Evolutionary conservation across 2,329 filamentous ascomycete species (phyloP), one percentile per base, ranked within the genome.

Genomic region (Colletotrichum tabaci): DNA sequence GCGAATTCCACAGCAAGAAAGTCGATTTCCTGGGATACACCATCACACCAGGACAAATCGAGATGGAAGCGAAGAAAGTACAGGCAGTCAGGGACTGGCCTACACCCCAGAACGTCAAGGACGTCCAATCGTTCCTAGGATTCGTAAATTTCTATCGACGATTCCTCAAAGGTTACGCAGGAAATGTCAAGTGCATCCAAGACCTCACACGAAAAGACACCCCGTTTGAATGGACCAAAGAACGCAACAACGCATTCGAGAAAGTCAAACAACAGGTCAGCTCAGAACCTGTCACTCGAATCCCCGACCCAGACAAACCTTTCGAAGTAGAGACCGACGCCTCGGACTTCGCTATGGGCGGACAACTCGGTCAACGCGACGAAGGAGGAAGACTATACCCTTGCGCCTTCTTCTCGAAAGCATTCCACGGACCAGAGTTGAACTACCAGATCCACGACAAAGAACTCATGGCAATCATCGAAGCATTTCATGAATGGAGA

Each of bases 401-500:
- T 23, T 23, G 21, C 21, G 21, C 21, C 21, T 23, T 23, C 21
- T 23, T 23, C 21, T 23, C 21, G 2, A 23, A 23, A 23, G 21
- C 21, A 23, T 23, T 23, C 21, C 21, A 57, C 26, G 42, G n/a
- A 49, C 50, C 12, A n/a, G 47, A 10, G 23, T 23, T 21, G 38
- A 49, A 38, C 30, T 61, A 26, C 40, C 40, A 42, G 40, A 42
- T 42, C 40, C 40, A 64, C 23, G 52, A 35, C 38, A 30, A 30
- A n/a, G 38, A 46, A 52, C 26, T 62, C 26, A 64, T 26, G 60
- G 40, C 40, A 42, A 42, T 61, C 46, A 61, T 61, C 26, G 35
- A 61, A 61, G 57, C 21, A 61, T 61, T 61, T 30, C 18, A 46
- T 10, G 57, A 61, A 61, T 61, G 46, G 38, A 61, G n/a, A 35